Evolutionary conservation across 202 grass and related monocot species (phyloP).

Genomic region (Cymbopogon flexuosus): DNA sequence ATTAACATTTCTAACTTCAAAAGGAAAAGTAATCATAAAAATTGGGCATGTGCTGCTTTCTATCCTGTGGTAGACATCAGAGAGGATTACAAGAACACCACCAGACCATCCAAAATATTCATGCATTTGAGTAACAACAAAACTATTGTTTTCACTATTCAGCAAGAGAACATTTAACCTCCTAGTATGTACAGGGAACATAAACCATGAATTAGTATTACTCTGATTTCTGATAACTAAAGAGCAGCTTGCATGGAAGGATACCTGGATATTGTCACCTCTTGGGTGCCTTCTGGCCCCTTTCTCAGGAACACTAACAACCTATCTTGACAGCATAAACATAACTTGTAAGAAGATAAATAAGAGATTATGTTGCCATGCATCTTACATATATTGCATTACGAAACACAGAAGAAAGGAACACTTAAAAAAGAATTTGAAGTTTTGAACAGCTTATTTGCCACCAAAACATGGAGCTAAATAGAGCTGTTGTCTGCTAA

Average conservation of each 20-base stretch:
- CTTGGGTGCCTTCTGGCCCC: constrained; percentile 59
- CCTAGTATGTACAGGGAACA: not conserved
- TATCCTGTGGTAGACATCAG: not conserved
- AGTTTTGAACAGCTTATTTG: constrained; percentile 19
- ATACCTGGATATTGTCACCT: constrained; percentile 69
- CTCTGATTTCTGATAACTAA: not conserved
- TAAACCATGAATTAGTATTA: not conserved
- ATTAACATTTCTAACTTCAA: not conserved
- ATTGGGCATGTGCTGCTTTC: not conserved
- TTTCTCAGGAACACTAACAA: constrained; percentile 71
- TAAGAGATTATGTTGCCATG: not conserved
- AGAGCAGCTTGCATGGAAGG: not conserved
- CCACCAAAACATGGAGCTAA: not conserved
- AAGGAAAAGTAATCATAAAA: not conserved
- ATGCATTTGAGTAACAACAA: not conserved
- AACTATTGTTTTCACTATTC: not conserved
- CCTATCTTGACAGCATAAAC: constrained; percentile 52
- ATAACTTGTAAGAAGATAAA: constrained; percentile 30
- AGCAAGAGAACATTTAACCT: not conserved
- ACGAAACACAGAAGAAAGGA: not conserved
- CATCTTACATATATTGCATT: constrained; percentile 6
- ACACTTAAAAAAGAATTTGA: not conserved
- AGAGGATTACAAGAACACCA: not conserved
- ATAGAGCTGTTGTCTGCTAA: not conserved
- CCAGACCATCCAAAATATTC: not conserved